Evolutionary conservation across 768 basidiomycete genomes (phyloP), one percentile per base, ranked within the genome.

Genomic region (Mycena crocata): DNA sequence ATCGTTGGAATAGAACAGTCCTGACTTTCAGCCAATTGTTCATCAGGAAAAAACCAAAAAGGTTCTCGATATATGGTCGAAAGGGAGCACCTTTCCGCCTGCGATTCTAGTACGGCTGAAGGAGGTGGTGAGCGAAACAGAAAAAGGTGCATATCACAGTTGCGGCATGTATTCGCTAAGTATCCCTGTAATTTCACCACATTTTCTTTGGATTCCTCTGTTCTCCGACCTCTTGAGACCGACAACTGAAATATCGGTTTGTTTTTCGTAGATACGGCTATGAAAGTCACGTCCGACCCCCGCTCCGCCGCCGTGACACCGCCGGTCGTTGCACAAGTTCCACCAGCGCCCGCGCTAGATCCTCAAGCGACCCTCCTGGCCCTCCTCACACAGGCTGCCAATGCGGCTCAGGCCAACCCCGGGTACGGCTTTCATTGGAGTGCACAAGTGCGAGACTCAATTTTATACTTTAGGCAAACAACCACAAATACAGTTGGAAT

Each of bases 11-110:
- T 72, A 73, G 71, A 71, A 65, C 74, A 73, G 70, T 79, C 81
- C 84, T 87, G 79, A 88, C 84, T 68, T 71, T 63, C 34, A 68
- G 69, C 64, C 66, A 70, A 68, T 68, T 61, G 44, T 70, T 77
- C 75, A 70, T 74, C 74, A 98, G 96, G 97, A 98, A 84, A 99
- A 99, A 83, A 87, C 93, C 49, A 92, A 92, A 85, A 99, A 99
- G 81, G 90, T 99, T 75, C 89, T 97, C 80, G 98, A 98, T 82
- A 98, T 99, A 74, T 99, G 97, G 97, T 87, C 86, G 74, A 97
- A 96, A 79, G 88, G 90, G 64, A 88, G 85, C 79, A 97, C 97
- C 52, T 99, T 99, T 82, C 91, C 95, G 63, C 76, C 89, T 73
- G 76, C 85, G 72, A 88, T 93, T 76, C 82, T 96, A 74, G 82